Conservation (phyloP, 2,329 filamentous ascomycete species). For the Dactylellina parvicollis region DNA sequence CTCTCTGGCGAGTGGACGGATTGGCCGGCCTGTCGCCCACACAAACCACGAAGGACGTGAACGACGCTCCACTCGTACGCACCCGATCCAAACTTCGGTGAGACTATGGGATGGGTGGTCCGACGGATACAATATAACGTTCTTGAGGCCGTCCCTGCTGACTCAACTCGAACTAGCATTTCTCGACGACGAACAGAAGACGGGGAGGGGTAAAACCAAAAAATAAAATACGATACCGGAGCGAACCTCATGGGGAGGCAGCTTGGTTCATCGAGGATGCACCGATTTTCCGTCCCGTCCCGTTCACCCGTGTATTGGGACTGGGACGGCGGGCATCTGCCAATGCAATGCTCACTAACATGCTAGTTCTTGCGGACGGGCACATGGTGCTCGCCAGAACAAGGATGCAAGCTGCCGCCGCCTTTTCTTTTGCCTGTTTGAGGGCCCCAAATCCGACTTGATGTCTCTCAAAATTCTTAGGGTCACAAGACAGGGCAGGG, state of each 20-base stretch:
- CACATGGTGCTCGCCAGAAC: constrained; percentile 35
- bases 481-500: constrained; percentile 7
- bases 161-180: too few species aligned
- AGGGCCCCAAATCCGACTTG: too few species aligned
- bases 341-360: constrained; percentile 36
- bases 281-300: constrained; percentile 54
- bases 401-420: constrained; percentile 17
- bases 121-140: too few species aligned
- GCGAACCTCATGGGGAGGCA: constrained; percentile 3
- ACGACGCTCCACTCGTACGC: too few species aligned
- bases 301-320: constrained; percentile 53
- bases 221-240: neutral
- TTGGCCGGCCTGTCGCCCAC: too few species aligned
- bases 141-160: too few species aligned
- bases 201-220: too few species aligned
- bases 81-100: too few species aligned
- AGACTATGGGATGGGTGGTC: too few species aligned
- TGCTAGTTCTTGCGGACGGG: constrained; percentile 43
- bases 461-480: neutral
- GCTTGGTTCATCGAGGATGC: constrained; percentile 51
- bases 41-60: too few species aligned
- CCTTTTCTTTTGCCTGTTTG: constrained; percentile 5
- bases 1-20: too few species aligned
- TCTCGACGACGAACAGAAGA: too few species aligned
- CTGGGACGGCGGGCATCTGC: constrained; percentile 49